These are phyloP conservation scores for Pyrenochaeta sp. DNA, from an alignment of 2,329 filamentous ascomycete species.

Conservation along the genomic window DNA sequence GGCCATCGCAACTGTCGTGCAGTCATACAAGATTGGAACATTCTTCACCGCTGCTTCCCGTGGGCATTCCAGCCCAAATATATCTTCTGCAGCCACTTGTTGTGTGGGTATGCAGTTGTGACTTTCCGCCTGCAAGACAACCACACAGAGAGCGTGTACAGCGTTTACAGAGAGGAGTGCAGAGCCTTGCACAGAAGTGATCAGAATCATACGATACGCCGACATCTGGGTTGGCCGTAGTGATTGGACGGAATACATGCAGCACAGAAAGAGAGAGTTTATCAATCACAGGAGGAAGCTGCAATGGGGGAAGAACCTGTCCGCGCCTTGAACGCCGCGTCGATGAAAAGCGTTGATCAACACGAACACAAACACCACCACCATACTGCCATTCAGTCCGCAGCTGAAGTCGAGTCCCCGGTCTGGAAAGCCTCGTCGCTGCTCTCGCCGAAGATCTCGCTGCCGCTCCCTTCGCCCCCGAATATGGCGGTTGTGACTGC, in stretches of 20 bases:
- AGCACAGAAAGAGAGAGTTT: constrained; percentile 35
- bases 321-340: constrained; percentile 7
- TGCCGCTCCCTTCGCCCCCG: constrained; percentile 2
- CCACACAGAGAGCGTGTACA: too few relatives aligned
- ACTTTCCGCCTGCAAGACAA: too few relatives aligned
- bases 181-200: neutral
- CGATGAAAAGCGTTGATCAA: constrained; percentile 1
- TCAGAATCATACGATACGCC: too few relatives aligned
- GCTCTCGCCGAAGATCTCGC: constrained; percentile 9
- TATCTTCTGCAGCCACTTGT: too few relatives aligned
- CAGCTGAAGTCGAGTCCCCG: constrained; percentile 4
- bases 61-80: too few relatives aligned
- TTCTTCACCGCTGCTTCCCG: too few relatives aligned
- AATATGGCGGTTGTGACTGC: constrained; percentile 2
- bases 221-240: too few relatives aligned
- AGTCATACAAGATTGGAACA: too few relatives aligned
- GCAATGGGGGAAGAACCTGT: constrained; percentile 38
- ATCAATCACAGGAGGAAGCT: constrained; percentile 36
- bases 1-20: too few relatives aligned
- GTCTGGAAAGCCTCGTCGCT: constrained; percentile 8
- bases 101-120: too few relatives aligned
- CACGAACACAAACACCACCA: too few relatives aligned
- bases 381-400: neutral
- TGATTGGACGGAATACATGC: constrained; percentile 30
- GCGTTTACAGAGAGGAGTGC: constrained; percentile 1